Conservation (phyloP, 495 filamentous ascomycete genomes). For the Aspergillus egyptiacus region DNA sequence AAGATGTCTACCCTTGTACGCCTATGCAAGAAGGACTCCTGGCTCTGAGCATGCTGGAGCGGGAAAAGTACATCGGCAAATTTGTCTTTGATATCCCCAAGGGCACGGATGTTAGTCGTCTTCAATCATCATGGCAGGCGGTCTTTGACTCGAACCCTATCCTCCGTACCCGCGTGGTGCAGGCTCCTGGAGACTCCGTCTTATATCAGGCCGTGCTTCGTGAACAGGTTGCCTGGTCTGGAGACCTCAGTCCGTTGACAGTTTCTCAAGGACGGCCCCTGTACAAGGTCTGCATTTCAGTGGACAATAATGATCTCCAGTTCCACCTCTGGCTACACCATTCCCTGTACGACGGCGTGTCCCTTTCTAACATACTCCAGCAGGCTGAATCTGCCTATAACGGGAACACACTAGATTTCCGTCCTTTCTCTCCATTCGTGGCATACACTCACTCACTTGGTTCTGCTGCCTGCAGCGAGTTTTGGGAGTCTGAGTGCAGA, state of each 20-base stretch:
- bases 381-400: conserved; percentile 38
- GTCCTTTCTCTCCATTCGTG: background rate
- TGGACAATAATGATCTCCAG: background rate
- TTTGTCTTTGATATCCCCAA: too few species aligned
- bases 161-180: background rate
- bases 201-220: background rate
- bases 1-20: background rate
- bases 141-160: background rate
- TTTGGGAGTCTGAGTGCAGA: too few species aligned
- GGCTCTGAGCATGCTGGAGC: background rate
- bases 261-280: background rate
- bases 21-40: background rate
- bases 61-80: too few species aligned
- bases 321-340: conserved; percentile 51
- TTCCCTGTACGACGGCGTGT: conserved; percentile 55
- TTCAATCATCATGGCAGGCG: background rate
- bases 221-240: background rate
- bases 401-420: background rate
- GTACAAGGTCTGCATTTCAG: too few species aligned
- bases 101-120: background rate
- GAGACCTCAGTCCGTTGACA: background rate
- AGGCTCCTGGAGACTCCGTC: background rate
- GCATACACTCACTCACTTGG: too few species aligned
- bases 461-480: too few species aligned
- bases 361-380: conserved; percentile 43